Conservation (phyloP, 225 moss, liverwort and hornwort genomes). For the Marchantia paleacea region DNA sequence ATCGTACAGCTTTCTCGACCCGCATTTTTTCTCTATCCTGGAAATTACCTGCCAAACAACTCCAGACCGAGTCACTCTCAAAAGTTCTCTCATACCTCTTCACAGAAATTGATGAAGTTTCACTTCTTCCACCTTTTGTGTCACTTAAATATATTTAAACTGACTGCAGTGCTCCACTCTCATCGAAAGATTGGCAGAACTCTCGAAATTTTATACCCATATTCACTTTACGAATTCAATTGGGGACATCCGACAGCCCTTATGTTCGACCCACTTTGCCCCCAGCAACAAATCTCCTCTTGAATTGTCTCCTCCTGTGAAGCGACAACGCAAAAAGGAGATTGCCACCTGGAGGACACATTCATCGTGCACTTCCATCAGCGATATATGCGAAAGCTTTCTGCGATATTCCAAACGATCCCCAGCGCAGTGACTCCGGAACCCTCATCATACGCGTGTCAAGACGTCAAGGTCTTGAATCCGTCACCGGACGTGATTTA, state of each 20-base stretch:
- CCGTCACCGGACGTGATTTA: no score
- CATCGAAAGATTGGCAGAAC: neutral
- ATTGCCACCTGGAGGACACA: neutral
- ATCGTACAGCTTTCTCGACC: slow-evolving; percentile 85
- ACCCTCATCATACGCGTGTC: no score
- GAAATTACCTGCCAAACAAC: slow-evolving; percentile 66
- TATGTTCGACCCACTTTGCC: neutral
- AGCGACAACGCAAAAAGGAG: neutral
- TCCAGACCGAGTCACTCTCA: neutral
- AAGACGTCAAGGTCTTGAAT: no score
- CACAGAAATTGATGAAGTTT: neutral
- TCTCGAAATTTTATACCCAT: no score
- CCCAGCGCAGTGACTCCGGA: neutral
- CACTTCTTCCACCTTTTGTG: neutral
- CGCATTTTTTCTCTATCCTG: slow-evolving; percentile 98
- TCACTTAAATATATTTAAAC: neutral
- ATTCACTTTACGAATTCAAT: no score
- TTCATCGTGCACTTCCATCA: neutral
- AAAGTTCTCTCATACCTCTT: neutral
- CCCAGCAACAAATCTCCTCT: neutral
- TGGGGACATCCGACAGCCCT: neutral
- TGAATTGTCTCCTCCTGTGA: neutral
- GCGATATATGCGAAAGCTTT: neutral
- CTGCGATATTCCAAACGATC: neutral
- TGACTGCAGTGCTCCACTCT: neutral